Conservation (phyloP, 148 eudicot species). For the Camellia lanceoleosa region DNA sequence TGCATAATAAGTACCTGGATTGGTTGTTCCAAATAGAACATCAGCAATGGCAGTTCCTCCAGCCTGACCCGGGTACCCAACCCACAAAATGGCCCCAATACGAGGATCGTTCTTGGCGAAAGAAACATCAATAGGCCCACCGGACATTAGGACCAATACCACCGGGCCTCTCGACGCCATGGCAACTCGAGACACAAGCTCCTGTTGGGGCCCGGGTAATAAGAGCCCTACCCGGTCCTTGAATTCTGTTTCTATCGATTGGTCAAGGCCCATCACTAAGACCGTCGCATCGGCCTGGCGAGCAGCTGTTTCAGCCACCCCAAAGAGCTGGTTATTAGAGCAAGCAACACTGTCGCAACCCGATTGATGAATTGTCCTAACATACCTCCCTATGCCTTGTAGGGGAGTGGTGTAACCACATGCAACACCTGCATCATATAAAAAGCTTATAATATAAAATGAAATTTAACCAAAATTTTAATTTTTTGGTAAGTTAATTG, state of each 20-base stretch:
- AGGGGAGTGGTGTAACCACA: conserved; percentile 69
- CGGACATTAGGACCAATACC: conserved; percentile 70
- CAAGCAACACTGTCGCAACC: conserved; percentile 66
- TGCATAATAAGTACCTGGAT: conserved; percentile 30
- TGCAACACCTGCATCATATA: conserved; percentile 43
- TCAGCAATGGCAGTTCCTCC: conserved; percentile 46
- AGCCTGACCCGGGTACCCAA: conserved; percentile 50
- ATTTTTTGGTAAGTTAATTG: too few relatives aligned
- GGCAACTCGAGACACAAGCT: conserved; percentile 54
- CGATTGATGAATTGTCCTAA: conserved; percentile 46
- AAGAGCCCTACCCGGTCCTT: conserved; percentile 44
- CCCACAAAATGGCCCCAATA: conserved; percentile 39
- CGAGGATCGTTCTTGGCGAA: conserved; percentile 55
- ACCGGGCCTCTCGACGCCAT: conserved; percentile 68
- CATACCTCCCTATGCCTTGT: conserved; percentile 70
- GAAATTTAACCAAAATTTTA: neutral
- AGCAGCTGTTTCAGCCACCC: conserved; percentile 58
- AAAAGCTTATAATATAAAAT: neutral
- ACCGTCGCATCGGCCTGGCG: conserved; percentile 73
- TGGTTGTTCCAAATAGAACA: conserved; percentile 35
- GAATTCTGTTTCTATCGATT: conserved; percentile 65
- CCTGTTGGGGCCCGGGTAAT: conserved; percentile 58
- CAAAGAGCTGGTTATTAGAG: conserved; percentile 38
- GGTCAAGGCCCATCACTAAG: conserved; percentile 72
- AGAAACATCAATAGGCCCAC: conserved; percentile 71